Percentiles rank a stretch among this genome's conserved stretches.
Evolutionary conservation across 306 rosid genomes (phyloP).

Genomic region (Cicer cuneatum): DNA sequence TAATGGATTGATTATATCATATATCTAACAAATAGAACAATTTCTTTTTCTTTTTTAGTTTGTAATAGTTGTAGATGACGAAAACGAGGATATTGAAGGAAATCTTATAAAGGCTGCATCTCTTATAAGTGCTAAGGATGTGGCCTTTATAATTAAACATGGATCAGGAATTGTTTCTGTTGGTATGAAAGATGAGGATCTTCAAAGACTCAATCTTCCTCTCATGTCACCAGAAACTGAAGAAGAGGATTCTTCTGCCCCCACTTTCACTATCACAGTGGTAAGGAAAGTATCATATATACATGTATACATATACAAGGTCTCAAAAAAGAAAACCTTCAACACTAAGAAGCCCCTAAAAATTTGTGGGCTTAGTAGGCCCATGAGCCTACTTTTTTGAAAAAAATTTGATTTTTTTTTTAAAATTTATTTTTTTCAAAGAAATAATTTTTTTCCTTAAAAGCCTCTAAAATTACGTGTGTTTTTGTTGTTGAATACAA

Average conservation of each 20-base stretch:
- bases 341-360: no score
- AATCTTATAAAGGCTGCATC: conserved; percentile 79
- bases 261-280: conserved; percentile 87
- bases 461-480: no score
- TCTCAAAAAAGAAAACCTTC: no score
- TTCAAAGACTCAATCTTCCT: conserved; percentile 80
- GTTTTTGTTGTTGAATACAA: conserved; percentile 64
- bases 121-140: conserved; percentile 53
- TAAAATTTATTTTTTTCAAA: no score
- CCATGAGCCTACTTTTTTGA: no score
- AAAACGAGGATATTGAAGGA: conserved; percentile 71
- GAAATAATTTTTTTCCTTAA: no score
- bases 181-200: conserved; percentile 82
- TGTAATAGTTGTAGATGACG: conserved; percentile 90
- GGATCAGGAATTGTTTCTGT: conserved; percentile 88
- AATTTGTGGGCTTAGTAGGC: no score
- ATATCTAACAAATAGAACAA: conserved; percentile 22
- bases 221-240: conserved; percentile 76
- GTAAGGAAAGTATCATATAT: conserved; percentile 45
- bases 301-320: no score
- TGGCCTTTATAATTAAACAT: conserved; percentile 75
- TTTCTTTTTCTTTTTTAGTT: conserved; percentile 47
- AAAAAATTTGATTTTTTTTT: no score
- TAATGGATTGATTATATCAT: background rate
- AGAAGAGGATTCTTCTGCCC: conserved; percentile 77